These are phyloP conservation scores for Lolium rigidum DNA, from an alignment of 176 grass and related monocot species.

Conservation along the genomic window DNA sequence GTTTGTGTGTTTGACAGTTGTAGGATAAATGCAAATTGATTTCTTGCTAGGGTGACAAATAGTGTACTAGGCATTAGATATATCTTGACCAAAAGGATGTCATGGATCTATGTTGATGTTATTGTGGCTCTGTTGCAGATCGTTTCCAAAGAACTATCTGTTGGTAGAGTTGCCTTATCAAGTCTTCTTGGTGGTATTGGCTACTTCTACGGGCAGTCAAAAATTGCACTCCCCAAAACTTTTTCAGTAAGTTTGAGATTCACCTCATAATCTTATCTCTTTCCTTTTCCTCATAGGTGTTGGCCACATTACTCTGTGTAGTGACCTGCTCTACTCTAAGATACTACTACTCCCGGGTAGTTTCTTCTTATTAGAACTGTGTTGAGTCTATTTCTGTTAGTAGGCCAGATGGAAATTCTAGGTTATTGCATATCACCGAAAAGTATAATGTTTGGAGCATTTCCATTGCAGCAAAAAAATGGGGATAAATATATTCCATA, in stretches of 20 bases:
- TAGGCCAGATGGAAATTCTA: conserved; percentile 26
- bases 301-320: conserved; percentile 20
- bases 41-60: conserved; percentile 37
- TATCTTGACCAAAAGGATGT: conserved; percentile 21
- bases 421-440: background rate
- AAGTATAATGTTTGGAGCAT: conserved; percentile 37
- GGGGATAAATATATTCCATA: conserved; percentile 91
- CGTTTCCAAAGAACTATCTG: conserved; percentile 57
- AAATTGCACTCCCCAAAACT: conserved; percentile 86
- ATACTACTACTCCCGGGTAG: background rate
- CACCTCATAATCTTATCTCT: conserved; percentile 25
- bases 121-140: conserved; percentile 58
- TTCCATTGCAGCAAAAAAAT: conserved; percentile 79
- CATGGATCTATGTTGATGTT: conserved; percentile 18
- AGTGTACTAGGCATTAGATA: conserved; percentile 15
- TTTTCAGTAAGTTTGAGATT: conserved; percentile 82
- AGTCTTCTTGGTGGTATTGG: conserved; percentile 93
- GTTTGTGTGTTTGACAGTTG: conserved; percentile 18
- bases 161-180: conserved; percentile 81
- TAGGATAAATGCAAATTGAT: background rate
- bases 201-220: conserved; percentile 96
- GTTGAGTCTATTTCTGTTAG: conserved; percentile 18
- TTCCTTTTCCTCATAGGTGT: conserved; percentile 21
- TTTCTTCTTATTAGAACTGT: background rate
- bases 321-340: conserved; percentile 28